Base-by-base conservation (phyloP, 495 filamentous ascomycete species). In the Aspergillus egyptiacus region DNA sequence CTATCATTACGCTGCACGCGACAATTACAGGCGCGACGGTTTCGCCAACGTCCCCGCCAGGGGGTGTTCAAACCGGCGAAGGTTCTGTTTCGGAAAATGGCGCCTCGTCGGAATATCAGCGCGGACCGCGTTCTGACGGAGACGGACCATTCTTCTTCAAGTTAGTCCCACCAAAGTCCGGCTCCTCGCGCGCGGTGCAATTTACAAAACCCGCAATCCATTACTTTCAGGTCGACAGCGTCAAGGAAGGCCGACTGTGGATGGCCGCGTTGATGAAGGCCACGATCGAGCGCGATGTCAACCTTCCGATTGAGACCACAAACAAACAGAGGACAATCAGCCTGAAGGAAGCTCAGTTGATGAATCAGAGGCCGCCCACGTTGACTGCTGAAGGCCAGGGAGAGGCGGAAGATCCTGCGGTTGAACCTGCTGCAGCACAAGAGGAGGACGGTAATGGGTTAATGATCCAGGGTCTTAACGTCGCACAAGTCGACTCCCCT, bases 201-300 rank as follows among this genome's bases (percentile, higher is more conserved):
- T 97, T 97, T 67, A 99, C 94, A 6, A 96, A 95, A 60, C 94
- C 91, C 5, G 88, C 90, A 0, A 85, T 95, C 15, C 94, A 99
- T 60, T 99, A 96, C 61, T 97, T 99, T 65, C 94, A 95, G 13
- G 91, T 96, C 31, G 88, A 91, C 39, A 95, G 85, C 49, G 72
- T 95, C 30, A 79, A 86, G 47, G 82, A 93, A 55, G 94, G 93
- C 13, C 82, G 94, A 14, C 68, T 90, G 32, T 99, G 94, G 94
- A 99, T 99, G 94, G 94, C 89, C 3, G 94, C 94, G 9, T 71
- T 99, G 50, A 94, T 97, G 89, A 99, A 97, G 69, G 94, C 94
- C 3, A 99, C 94, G 5, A 99, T 99, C 55, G 94, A 97, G 55
- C 84, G 91, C 48, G 93, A 99, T 57, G 81, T 91, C 55, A 75